Conservation (phyloP, 768 basidiomycete genomes). For the Lactarius hatsudake region DNA sequence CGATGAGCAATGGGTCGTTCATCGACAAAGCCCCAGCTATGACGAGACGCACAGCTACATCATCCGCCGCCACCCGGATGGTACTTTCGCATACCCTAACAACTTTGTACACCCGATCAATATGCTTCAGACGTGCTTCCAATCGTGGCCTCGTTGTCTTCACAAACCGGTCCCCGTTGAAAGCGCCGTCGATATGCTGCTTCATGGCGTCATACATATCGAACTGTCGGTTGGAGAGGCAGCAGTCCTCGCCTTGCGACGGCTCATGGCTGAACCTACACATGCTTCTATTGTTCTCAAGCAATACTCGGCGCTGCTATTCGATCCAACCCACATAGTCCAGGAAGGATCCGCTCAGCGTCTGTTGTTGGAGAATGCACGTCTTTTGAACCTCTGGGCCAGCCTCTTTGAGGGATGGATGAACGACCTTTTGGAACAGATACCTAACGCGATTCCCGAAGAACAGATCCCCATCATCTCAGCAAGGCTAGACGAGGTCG, state of each 20-base stretch:
- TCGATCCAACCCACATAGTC: constrained; percentile 61
- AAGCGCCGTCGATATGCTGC: constrained; percentile 73
- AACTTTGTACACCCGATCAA: constrained; percentile 59
- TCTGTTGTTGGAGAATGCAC: constrained; percentile 62
- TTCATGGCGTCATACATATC: constrained; percentile 81
- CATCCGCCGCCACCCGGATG: constrained; percentile 66
- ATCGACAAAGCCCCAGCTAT: constrained; percentile 55
- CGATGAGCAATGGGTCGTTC: constrained; percentile 77
- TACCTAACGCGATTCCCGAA: constrained; percentile 37
- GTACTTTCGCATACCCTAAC: constrained; percentile 63
- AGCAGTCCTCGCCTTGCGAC: constrained; percentile 63
- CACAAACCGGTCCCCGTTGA: constrained; percentile 50
- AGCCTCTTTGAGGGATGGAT: constrained; percentile 71
- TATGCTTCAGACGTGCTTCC: constrained; percentile 73
- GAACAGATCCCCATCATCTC: constrained; percentile 44
- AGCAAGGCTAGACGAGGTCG: constrained; percentile 57
- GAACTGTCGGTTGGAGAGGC: constrained; percentile 72
- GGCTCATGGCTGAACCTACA: constrained; percentile 62
- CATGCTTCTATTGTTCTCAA: constrained; percentile 58
- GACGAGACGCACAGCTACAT: constrained; percentile 70
- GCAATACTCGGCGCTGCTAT: constrained; percentile 68
- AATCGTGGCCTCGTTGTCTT: constrained; percentile 81
- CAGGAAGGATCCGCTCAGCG: constrained; percentile 62
- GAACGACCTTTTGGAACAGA: constrained; percentile 42
- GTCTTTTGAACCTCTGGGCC: constrained; percentile 72